Conservation (phyloP, 331 rosid species). For the Prunus yedoensis region DNA sequence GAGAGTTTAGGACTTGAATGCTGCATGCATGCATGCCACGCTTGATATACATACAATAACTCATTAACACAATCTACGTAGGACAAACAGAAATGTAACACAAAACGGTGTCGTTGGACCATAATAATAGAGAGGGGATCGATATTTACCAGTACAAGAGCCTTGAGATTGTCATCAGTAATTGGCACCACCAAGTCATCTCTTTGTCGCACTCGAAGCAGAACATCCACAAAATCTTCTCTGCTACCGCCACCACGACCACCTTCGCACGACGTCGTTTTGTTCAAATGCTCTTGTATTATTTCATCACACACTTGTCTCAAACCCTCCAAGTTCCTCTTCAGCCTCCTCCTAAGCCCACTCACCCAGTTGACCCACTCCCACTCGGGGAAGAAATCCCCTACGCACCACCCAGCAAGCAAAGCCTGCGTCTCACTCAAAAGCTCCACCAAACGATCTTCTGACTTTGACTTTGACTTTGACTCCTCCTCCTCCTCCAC, state of each 20-base stretch:
- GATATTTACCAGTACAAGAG: conserved; percentile 32
- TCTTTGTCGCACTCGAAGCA: conserved; percentile 25
- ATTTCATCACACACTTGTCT: conserved; percentile 32
- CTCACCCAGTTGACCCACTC: conserved; percentile 25
- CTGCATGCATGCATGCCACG: too few relatives aligned
- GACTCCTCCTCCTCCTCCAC: background rate
- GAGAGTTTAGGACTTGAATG: background rate
- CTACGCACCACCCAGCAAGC: conserved; percentile 36
- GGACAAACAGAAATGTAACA: too few relatives aligned
- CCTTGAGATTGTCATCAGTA: conserved; percentile 37
- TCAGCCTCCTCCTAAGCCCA: conserved; percentile 27
- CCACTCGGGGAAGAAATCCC: conserved; percentile 37
- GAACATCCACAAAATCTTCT: conserved; percentile 40
- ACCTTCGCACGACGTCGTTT: background rate
- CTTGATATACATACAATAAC: too few relatives aligned
- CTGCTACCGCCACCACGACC: background rate
- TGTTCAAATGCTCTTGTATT: conserved; percentile 18
- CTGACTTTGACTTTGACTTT: too few relatives aligned
- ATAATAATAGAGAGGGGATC: too few relatives aligned
- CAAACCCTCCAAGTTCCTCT: conserved; percentile 22
- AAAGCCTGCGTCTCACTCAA: conserved; percentile 27
- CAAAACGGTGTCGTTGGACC: too few relatives aligned
- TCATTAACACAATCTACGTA: too few relatives aligned
- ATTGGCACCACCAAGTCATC: conserved; percentile 35
- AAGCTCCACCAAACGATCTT: conserved; percentile 18